Evolutionary conservation across 768 basidiomycete species (phyloP).

Genomic region (Erythrobasidium yunnanense): DNA sequence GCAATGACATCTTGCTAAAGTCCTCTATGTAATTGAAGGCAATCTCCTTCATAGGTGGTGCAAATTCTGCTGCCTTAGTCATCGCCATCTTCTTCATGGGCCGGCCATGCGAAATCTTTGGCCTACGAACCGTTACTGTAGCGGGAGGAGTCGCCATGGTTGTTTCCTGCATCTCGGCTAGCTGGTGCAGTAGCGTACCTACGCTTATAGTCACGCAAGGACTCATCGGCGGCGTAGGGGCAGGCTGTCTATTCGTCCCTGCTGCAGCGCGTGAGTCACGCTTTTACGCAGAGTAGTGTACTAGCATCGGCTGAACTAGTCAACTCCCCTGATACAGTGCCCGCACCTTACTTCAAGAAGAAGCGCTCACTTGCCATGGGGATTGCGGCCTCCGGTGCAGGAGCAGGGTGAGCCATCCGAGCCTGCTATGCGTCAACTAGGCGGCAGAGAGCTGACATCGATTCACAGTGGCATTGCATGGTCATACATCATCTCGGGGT

Average conservation of each 20-base stretch:
- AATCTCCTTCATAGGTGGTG: constrained; percentile 14
- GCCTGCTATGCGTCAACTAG: not conserved
- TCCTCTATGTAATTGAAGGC: not conserved
- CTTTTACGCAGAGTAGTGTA: too few species aligned
- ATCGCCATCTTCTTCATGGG: not conserved
- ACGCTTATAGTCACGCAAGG: constrained; percentile 13
- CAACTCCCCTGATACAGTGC: not conserved
- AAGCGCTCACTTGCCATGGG: constrained; percentile 9
- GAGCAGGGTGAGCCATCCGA: constrained; percentile 4
- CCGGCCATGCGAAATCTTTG: constrained; percentile 13
- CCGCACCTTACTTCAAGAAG: constrained; percentile 9
- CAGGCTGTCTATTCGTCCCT: not conserved
- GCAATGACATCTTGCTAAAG: not conserved
- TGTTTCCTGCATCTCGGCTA: not conserved
- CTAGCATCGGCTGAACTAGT: too few species aligned
- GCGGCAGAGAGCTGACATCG: not conserved
- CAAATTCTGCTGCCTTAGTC: not conserved
- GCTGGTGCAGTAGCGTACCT: constrained; percentile 6
- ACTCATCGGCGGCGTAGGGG: not conserved
- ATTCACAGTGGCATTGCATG: constrained; percentile 13
- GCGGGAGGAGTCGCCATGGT: not conserved
- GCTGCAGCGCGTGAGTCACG: not conserved
- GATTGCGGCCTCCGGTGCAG: constrained; percentile 1
- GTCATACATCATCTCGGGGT: constrained; percentile 4
- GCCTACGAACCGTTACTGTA: not conserved